Evolutionary conservation across 345 rosid species (phyloP).

Genomic region (Citrus sp.): DNA sequence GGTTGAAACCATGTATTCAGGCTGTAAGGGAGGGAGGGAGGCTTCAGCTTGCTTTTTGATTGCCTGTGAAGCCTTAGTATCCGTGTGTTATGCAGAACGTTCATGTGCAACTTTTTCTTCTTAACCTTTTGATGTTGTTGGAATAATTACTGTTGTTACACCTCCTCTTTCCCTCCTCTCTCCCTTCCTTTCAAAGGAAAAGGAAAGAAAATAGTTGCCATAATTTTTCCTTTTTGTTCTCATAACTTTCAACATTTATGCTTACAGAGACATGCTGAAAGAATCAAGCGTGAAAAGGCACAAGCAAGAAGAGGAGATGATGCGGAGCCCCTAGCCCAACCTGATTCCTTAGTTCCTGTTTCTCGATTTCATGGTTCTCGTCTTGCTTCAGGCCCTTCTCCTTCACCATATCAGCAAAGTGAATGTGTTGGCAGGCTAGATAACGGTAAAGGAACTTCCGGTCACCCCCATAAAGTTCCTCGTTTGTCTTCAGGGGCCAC

Average conservation of each 20-base stretch:
- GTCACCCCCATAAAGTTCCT: slow-evolving; percentile 40
- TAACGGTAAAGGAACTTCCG: slow-evolving; percentile 31
- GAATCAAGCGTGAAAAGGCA: slow-evolving; percentile 60
- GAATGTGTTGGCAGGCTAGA: slow-evolving; percentile 2
- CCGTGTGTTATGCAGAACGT: neutral
- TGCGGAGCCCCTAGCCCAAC: slow-evolving; percentile 44
- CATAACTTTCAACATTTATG: neutral
- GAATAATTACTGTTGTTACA: neutral
- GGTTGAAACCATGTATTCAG: neutral
- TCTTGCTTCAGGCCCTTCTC: slow-evolving; percentile 81
- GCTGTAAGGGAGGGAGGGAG: neutral
- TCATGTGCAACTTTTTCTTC: neutral
- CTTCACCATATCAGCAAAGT: slow-evolving; percentile 66
- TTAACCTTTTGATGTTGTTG: neutral
- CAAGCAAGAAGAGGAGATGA: slow-evolving; percentile 63
- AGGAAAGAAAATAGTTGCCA: neutral
- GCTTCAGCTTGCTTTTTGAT: neutral
- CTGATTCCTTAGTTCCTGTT: slow-evolving; percentile 72
- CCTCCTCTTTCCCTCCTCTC: too few species aligned
- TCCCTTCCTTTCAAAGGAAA: neutral
- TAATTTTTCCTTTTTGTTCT: neutral
- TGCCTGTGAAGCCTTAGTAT: neutral
- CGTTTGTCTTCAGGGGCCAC: slow-evolving; percentile 51
- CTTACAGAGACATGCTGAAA: slow-evolving; percentile 73
- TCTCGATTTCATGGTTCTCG: slow-evolving; percentile 73